These are phyloP conservation scores for Candida suzukii DNA, from an alignment of 805 yeast species.

Conservation along the genomic window DNA sequence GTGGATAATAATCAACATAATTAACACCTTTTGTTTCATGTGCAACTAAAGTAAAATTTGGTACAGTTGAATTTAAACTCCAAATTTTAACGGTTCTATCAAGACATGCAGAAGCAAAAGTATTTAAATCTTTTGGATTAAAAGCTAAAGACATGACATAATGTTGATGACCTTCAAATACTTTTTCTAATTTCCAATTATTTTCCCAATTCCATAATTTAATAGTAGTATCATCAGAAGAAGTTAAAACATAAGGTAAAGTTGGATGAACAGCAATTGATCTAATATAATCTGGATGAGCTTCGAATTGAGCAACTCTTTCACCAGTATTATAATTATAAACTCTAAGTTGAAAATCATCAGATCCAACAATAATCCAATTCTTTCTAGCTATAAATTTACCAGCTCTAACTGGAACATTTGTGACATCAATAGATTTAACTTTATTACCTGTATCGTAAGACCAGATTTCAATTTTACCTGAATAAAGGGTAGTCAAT, in stretches of 20 bases:
- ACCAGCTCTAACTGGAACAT: constrained; percentile 94
- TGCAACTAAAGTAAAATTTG: constrained; percentile 87
- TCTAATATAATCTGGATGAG: constrained; percentile 96
- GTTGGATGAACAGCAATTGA: constrained; percentile 91
- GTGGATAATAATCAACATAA: constrained; percentile 94
- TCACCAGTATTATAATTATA: constrained; percentile 95
- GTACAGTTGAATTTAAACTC: constrained; percentile 81
- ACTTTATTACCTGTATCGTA: constrained; percentile 80
- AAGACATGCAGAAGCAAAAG: constrained; percentile 94
- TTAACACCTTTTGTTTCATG: constrained; percentile 93
- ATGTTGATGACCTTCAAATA: constrained; percentile 93
- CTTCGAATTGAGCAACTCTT: constrained; percentile 90
- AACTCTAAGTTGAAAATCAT: constrained; percentile 90
- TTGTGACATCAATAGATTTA: constrained; percentile 89
- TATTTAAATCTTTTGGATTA: constrained; percentile 95
- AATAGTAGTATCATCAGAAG: constrained; percentile 86
- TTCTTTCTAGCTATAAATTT: constrained; percentile 91
- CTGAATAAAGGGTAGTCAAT: constrained; percentile 83
- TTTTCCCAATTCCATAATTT: constrained; percentile 98
- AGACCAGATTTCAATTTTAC: constrained; percentile 89
- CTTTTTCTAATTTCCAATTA: constrained; percentile 83
- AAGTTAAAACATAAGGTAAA: constrained; percentile 81
- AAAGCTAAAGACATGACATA: constrained; percentile 91
- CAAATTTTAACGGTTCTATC: constrained; percentile 96
- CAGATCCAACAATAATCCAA: constrained; percentile 95